Evolutionary conservation across 2,329 filamentous ascomycete genomes (phyloP), one percentile per base, ranked within the genome.

Genomic region (Calycina herbarum): DNA sequence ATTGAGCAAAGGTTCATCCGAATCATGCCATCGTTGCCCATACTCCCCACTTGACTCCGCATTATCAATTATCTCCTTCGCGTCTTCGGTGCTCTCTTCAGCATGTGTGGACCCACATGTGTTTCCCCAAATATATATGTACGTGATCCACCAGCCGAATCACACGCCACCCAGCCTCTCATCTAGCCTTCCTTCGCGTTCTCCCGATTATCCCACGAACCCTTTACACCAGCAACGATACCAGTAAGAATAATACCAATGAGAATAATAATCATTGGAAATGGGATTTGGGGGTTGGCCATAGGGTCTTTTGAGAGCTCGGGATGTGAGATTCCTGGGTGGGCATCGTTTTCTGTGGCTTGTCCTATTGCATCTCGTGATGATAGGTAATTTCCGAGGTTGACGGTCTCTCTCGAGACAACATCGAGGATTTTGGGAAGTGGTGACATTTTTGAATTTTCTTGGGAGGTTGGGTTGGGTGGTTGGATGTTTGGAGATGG

Each of bases 291-390:
- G 1, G 45, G 45, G 45, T 51, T 51, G n/a, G n/a, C 45, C 45
- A 51, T 51, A 20, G 45, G 45, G 45, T 51, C 45, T 24, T 24
- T 24, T 3, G n/a, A 24, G 4, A 51, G n/a, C 3, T 51, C 45
- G n/a, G 45, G 45, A 24, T 51, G 45, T 11, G 45, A 51, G 45
- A 51, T 51, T 24, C 45, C 45, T 51, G 45, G 45, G 20, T 51
- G 45, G n/a, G 45, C 45, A 24, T 51, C 45, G 45, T 51, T 51
- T 11, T 8, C 5, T 10, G 45, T 51, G 4, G 45, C 45, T 27
- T 51, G 45, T 11, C 45, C 45, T 51, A 51, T 51, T 24, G n/a
- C 45, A 24, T 51, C 45, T 24, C 45, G 45, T 51, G 45, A 51
- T 51, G 45, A 51, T 10, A 51, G 45, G 45, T 51, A 24, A 20